Percentiles rank a stretch among this genome's conserved stretches.
Conservation (phyloP, 768 basidiomycete species). For the Arthromyces matolae region DNA sequence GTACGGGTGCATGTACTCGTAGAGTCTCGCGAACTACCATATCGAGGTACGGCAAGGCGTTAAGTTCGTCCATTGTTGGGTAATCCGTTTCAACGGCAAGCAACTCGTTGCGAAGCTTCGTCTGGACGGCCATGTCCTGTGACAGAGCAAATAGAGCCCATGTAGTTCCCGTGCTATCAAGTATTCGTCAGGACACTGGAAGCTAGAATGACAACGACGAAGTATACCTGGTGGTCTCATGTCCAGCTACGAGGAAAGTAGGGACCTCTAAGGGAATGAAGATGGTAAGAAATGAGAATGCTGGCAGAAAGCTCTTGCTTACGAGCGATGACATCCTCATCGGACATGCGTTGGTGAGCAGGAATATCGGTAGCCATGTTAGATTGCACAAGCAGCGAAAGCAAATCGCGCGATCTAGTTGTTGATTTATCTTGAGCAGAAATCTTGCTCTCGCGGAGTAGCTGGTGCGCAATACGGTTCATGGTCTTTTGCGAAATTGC, state of each 20-base stretch:
- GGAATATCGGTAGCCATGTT: constrained; percentile 47
- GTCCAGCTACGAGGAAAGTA: constrained; percentile 46
- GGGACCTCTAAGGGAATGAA: constrained; percentile 37
- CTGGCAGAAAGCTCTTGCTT: background rate
- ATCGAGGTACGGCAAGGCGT: constrained; percentile 65
- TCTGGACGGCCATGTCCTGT: constrained; percentile 44
- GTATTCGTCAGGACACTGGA: background rate
- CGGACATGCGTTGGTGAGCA: constrained; percentile 15
- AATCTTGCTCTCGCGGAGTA: constrained; percentile 42
- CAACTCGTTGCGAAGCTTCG: constrained; percentile 57
- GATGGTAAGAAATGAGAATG: background rate
- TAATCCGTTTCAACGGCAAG: constrained; percentile 46
- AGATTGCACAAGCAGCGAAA: constrained; percentile 43
- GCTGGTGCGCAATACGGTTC: constrained; percentile 36
- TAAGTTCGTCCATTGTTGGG: constrained; percentile 68
- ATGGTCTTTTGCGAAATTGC: constrained; percentile 31
- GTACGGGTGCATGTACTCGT: constrained; percentile 52
- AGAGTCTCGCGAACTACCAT: constrained; percentile 59
- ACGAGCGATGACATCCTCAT: constrained; percentile 18
- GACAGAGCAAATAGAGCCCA: constrained; percentile 62
- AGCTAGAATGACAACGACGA: background rate
- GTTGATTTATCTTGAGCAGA: constrained; percentile 13
- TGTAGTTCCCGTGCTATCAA: constrained; percentile 39
- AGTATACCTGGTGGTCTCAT: constrained; percentile 41
- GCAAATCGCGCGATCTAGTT: constrained; percentile 44